Evolutionary conservation across 2,329 filamentous ascomycete genomes (phyloP), one percentile per base, ranked within the genome.

Genomic region (Fusarium decemcellulare): DNA sequence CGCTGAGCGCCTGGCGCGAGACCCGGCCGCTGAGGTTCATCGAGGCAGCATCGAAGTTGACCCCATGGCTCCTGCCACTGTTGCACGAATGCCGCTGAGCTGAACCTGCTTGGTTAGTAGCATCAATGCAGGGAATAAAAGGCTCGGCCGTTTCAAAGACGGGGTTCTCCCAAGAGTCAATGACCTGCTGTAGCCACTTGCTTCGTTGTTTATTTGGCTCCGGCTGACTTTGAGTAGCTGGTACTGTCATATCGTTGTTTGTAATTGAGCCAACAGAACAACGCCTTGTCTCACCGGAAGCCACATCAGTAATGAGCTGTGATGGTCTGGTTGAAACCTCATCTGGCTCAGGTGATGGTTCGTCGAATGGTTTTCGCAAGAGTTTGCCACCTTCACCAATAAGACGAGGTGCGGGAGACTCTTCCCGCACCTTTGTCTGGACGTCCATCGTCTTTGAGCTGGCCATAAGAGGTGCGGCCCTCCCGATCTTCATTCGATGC

Each of bases 91-190:
- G 23, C 6, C 37, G 23, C 9, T 50, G 43, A n/a, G 62, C 46
- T 11, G 43, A 30, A 6, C 29, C n/a, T 9, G 30, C 37, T 7
- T 40, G 30, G 15, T 43, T 40, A 1, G 46, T 10, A 11, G 70
- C 71, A 54, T 76, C 74, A 0, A 84, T 59, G 5, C 76, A 78
- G 6, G 85, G 87, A 23, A 91, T 85, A 0, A 77, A 69, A 2
- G 78, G 70, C 56, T 89, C 82, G 0, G 78, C 77, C 5, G 77
- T 74, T n/a, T 85, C 80, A 76, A 97, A 97, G 1, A 93, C 82
- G 0, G 93, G 93, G 63, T 95, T 97, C 9, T 91, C 80, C 93
- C 93, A 97, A 9, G 82, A 83, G 37, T 84, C 77, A 2, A 94
- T 78, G 8, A 95, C 72, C 8, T 84, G 80, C 9, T 85, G 82